Evolutionary conservation across 495 filamentous ascomycete genomes (phyloP).

Genomic region (Tuber umbilicatum): DNA sequence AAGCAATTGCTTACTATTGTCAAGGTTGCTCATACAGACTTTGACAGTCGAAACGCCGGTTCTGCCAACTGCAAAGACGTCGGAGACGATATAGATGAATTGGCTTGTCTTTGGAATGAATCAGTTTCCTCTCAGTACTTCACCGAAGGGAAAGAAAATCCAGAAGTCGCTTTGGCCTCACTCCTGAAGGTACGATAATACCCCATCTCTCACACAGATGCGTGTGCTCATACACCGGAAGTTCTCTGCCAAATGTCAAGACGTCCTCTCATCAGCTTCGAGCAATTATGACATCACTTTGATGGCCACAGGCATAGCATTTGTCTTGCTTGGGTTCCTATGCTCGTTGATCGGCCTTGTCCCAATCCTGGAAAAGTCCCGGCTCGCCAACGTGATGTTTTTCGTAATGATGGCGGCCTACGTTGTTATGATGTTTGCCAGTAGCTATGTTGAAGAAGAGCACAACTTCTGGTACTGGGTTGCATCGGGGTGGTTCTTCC

Average conservation of each 20-base stretch:
- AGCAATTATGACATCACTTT: slow-evolving; percentile 76
- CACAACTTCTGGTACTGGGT: slow-evolving; percentile 98
- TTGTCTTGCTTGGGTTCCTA: slow-evolving; percentile 47
- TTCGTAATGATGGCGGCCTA: slow-evolving; percentile 53
- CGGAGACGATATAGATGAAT: slow-evolving; percentile 50
- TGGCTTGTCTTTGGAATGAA: slow-evolving; percentile 51
- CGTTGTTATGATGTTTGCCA: slow-evolving; percentile 89
- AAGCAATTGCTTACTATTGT: slow-evolving; percentile 70
- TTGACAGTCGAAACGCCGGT: slow-evolving; percentile 44
- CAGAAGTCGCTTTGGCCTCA: neutral
- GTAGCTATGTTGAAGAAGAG: slow-evolving; percentile 95
- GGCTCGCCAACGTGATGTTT: slow-evolving; percentile 39
- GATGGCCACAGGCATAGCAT: slow-evolving; percentile 52
- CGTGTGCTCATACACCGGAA: neutral
- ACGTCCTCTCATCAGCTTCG: slow-evolving; percentile 53
- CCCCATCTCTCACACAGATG: neutral
- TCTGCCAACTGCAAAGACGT: slow-evolving; percentile 46
- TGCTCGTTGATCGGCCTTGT: slow-evolving; percentile 40
- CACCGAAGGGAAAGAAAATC: neutral
- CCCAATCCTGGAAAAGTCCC: slow-evolving; percentile 21
- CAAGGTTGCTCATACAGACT: slow-evolving; percentile 60
- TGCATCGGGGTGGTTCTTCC: slow-evolving; percentile 66
- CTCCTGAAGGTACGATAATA: slow-evolving; percentile 5
- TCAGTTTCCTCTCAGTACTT: neutral
- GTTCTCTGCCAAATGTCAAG: slow-evolving; percentile 35